A percentile compares a stretch with the other conserved stretches of the same genome.
Evolutionary conservation across 495 filamentous ascomycete genomes (phyloP).

Genomic region (Lasiosphaeriaceae sp.): DNA sequence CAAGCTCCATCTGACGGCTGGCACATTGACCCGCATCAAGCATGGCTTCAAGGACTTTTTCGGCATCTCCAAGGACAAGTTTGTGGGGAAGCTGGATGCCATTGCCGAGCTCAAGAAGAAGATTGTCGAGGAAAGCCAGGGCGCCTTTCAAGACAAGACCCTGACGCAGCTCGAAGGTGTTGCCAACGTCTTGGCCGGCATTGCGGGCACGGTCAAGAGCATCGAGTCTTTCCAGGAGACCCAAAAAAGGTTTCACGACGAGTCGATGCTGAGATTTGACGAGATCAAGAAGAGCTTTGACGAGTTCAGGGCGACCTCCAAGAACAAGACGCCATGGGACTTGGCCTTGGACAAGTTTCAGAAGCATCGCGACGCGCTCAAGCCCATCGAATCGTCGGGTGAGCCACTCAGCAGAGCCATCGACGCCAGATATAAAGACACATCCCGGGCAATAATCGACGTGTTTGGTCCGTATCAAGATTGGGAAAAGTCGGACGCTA

Average conservation of each 20-base stretch:
- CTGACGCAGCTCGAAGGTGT: constrained; percentile 18
- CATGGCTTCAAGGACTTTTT: constrained; percentile 30
- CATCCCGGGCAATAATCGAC: constrained; percentile 22
- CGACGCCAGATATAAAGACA: constrained; percentile 15
- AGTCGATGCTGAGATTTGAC: constrained; percentile 12
- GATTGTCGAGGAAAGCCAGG: constrained; percentile 25
- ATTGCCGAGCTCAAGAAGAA: constrained; percentile 22
- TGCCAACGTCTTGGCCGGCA: constrained; percentile 10
- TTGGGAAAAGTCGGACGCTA: constrained; percentile 4
- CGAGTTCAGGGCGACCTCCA: constrained; percentile 19
- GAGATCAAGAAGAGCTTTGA: constrained; percentile 16
- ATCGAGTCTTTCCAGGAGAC: constrained; percentile 18
- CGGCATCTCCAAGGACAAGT: constrained; percentile 22
- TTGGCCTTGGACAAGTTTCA: constrained; percentile 21
- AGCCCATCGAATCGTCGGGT: constrained; percentile 3
- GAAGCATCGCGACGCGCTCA: constrained; percentile 7
- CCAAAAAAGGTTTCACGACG: constrained; percentile 15
- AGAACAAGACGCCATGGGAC: constrained; percentile 25
- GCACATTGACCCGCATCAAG: constrained; percentile 15
- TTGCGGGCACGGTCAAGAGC: constrained; percentile 13
- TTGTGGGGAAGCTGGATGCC: constrained; percentile 16
- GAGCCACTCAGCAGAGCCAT: constrained; percentile 11
- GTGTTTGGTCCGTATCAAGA: not conserved
- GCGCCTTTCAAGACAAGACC: constrained; percentile 25
- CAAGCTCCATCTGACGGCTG: constrained; percentile 22